Evolutionary conservation across 2,329 filamentous ascomycete species (phyloP).

Genomic region (Mycocentrospora acerina): DNA sequence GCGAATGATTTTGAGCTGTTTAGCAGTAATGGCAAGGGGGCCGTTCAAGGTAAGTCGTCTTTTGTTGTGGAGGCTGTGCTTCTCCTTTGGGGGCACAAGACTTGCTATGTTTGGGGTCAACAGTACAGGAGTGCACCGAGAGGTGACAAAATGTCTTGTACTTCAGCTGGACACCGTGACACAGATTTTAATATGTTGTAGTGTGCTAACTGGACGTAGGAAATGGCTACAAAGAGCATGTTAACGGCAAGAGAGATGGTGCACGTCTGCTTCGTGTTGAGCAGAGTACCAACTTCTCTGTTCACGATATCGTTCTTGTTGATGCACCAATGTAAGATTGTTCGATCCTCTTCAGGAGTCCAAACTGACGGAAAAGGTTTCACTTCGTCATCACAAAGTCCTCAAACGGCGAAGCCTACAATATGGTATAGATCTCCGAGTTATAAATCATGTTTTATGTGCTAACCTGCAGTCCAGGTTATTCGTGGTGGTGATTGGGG

Average conservation of each 20-base stretch:
- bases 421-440: too few relatives aligned
- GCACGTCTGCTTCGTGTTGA: constrained; percentile 51
- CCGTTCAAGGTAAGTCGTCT: constrained; percentile 48
- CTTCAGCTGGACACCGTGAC: too few relatives aligned
- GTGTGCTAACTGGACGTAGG: constrained; percentile 19
- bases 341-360: too few relatives aligned
- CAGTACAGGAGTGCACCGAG: too few relatives aligned
- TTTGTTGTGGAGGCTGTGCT: too few relatives aligned
- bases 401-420: constrained; percentile 56
- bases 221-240: constrained; percentile 54
- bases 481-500: constrained; percentile 56
- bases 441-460: too few relatives aligned
- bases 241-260: constrained; percentile 42
- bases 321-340: constrained; percentile 48
- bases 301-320: constrained; percentile 53
- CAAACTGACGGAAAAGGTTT: constrained; percentile 29
- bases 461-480: too few relatives aligned
- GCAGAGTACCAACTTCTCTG: constrained; percentile 50
- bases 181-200: not conserved
- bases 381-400: constrained; percentile 56
- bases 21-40: constrained; percentile 54
- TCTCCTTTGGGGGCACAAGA: too few relatives aligned
- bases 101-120: too few relatives aligned
- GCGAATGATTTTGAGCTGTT: constrained; percentile 57
- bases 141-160: too few relatives aligned